Base-by-base conservation (phyloP, 2,329 filamentous ascomycete genomes). In the Teratosphaeria epicoccoides region DNA sequence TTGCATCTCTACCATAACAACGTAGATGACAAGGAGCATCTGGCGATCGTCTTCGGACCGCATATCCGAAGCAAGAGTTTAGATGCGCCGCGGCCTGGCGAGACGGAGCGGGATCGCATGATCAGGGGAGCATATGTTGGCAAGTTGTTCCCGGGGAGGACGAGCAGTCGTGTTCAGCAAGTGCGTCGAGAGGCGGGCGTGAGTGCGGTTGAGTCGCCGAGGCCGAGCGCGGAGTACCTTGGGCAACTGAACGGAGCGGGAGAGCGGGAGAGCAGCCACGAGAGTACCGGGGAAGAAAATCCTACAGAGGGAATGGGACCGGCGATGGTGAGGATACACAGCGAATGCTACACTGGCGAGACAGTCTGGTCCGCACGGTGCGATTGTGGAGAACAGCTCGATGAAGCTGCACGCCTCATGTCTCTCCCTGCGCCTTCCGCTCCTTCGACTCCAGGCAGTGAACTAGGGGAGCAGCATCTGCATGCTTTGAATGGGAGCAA, bases 301-400 rank as follows among this genome's bases (percentile, higher is more conserved):
- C 55, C 63, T 0, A 63, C 66, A 4, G 59, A 65, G 2, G 66
- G 69, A 11, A 46, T 25, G 24, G 44, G 23, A 24, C 70, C 85
- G 1, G 88, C 93, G 0, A 75, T 98, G 37, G 91, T 98, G 46
- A 81, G 93, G 52, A 98, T 98, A 65, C 93, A 98, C 69, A 95
- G 88, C 2, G 93, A 98, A 70, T 98, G 93, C 72, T 98, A 98
- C 70, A 98, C 93, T 0, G 93, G 93, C 53, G 93, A 98, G 75
- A 98, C 93, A 0, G 93, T 94, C 1, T 97, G 93, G 93, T 96
- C 90, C 6, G 91, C 93, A 29, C 83, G 93, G 24, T 98, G 93
- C 72, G 93, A 98, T 71, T 98, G 93, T 68, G 93, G 93, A 52
- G 93, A 98, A 71, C 93, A 98, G 68, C 78, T 98, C 2, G 93